A percentile compares a stretch with the other conserved stretches of the same genome.
Conservation (phyloP, 768 basidiomycete species). For the Omphalotus guepiniiformis region DNA sequence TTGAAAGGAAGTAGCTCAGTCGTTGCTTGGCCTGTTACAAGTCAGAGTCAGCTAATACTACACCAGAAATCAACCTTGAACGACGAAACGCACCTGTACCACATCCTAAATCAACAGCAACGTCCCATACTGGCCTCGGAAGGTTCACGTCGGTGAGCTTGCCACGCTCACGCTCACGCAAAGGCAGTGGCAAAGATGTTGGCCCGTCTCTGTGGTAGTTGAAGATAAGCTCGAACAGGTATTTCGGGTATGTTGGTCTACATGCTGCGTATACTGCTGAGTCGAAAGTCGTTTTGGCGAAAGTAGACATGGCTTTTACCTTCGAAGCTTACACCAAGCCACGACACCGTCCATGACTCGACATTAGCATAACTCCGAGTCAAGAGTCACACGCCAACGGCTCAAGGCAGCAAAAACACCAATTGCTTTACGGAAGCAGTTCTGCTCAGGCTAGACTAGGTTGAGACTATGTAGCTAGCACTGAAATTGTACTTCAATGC, state of each 20-base stretch:
- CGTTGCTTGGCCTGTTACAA: conserved; percentile 65
- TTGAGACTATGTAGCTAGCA: too few species aligned
- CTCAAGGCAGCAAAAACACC: too few species aligned
- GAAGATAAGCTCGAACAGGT: conserved; percentile 43
- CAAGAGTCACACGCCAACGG: too few species aligned
- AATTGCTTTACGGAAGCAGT: too few species aligned
- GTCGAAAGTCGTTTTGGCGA: conserved; percentile 46
- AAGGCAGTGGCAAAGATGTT: conserved; percentile 15
- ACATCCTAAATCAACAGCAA: conserved; percentile 75
- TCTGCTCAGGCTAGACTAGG: too few species aligned
- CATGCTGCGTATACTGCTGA: conserved; percentile 42
- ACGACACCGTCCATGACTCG: too few species aligned
- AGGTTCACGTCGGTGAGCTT: background rate
- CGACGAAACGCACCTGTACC: too few species aligned
- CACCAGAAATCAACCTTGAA: conserved; percentile 40
- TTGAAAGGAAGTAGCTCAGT: conserved; percentile 50
- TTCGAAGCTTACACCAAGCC: too few species aligned
- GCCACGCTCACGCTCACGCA: too few species aligned
- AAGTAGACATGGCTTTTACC: conserved; percentile 61
- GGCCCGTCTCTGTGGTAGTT: conserved; percentile 32
- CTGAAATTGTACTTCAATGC: too few species aligned
- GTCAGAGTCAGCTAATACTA: background rate
- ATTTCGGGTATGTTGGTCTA: conserved; percentile 49
- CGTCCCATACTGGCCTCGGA: conserved; percentile 38
- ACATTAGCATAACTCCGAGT: too few species aligned